Evolutionary conservation across 345 rosid genomes (phyloP).

Genomic region (Populus tremula): DNA sequence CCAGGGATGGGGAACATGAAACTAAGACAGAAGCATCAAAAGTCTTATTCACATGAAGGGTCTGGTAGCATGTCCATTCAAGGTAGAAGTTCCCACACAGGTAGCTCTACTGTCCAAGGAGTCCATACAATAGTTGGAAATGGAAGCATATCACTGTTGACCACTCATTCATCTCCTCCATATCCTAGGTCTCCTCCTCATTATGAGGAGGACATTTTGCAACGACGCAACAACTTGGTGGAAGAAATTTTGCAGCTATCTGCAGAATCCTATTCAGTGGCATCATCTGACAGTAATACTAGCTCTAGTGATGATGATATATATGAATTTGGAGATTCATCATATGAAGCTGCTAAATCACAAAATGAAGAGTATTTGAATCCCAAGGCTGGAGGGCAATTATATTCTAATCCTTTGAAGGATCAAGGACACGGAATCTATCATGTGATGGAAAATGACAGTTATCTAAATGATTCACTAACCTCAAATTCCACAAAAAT

Average conservation of each 20-base stretch:
- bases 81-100: slow-evolving; percentile 25
- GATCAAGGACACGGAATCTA: slow-evolving; percentile 26
- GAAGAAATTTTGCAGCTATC: slow-evolving; percentile 94
- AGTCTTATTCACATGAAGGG: slow-evolving; percentile 36
- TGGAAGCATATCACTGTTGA: slow-evolving; percentile 35
- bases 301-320: slow-evolving; percentile 75
- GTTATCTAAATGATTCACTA: slow-evolving; percentile 32
- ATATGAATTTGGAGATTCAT: slow-evolving; percentile 40
- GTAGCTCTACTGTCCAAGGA: slow-evolving; percentile 19
- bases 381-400: slow-evolving; percentile 22
- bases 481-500: slow-evolving; percentile 26
- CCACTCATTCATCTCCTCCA: slow-evolving; percentile 41
- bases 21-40: slow-evolving; percentile 37
- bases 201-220: slow-evolving; percentile 75
- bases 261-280: slow-evolving; percentile 77
- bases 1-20: slow-evolving; percentile 33
- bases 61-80: slow-evolving; percentile 11
- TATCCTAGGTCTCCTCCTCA: slow-evolving; percentile 80
- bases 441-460: slow-evolving; percentile 35
- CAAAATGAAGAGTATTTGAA: slow-evolving; percentile 29
- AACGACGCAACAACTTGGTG: slow-evolving; percentile 78
- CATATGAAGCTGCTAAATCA: slow-evolving; percentile 38
- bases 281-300: slow-evolving; percentile 73
- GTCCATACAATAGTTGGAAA: slow-evolving; percentile 38
- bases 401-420: slow-evolving; percentile 12